Base-by-base conservation (phyloP, 2,329 filamentous ascomycete genomes). In the Arthrobotrys megalospora region DNA sequence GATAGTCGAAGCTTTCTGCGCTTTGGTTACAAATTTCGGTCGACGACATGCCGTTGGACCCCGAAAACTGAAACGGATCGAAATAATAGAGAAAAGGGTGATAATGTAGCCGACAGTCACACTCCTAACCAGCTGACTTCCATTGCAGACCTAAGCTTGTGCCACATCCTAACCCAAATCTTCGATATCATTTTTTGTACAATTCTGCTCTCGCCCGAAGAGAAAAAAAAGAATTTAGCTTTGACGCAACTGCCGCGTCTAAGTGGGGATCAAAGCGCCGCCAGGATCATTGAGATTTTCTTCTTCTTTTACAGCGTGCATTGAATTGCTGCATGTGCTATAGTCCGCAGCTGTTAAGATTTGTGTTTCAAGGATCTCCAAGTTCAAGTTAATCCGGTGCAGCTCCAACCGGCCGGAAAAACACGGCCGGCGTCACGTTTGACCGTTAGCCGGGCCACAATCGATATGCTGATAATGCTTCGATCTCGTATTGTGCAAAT, bases 211-310 rank as follows among this genome's bases (percentile, higher is more conserved):
- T 8, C 24, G 32, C 14, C 34, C 8, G 6, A 24, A 8, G 50
- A 36, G 36, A 36, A 55, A 41, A 60, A 24, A 41, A 41, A 43
- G 34, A 43, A 47, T 41, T 58, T 66, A 7, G 53, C 53, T 76
- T 76, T 68, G 72, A 69, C 72, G 65, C 72, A 69, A 52, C 55
- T 76, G 55, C 55, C 72, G 72, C 72, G 64, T 63, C 24, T 69
- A 69, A 41, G 72, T 69, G 55, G 64, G 36, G 55, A 76, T 76
- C 72, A 69, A 69, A 76, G 72, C 72, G 65, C 64, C 55, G 24
- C n/a, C 10, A 53, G 72, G 53, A 48, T 45, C 32, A 36, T 19
- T 34, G 16, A 11, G 43, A 16, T 66, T 38, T 21, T 67, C 60
- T 66, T 55, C 36, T 62, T 64, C 12, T 19, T 34, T 21, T 32